These are phyloP conservation scores for Bassia scoparia DNA, from an alignment of 148 eudicot species.

Conservation along the genomic window DNA sequence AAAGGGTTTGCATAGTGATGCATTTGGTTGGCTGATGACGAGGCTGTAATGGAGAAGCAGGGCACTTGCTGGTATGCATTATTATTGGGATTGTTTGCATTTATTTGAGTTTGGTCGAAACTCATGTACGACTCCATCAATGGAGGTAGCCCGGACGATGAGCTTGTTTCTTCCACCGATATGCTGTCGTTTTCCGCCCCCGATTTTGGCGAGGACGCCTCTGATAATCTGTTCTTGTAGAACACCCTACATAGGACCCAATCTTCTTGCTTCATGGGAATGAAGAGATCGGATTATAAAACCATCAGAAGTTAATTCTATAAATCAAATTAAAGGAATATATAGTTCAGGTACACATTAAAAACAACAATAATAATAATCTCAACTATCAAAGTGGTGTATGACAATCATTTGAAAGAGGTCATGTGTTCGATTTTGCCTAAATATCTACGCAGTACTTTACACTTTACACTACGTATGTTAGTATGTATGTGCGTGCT, in stretches of 20 bases:
- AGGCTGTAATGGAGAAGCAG: constrained; percentile 59
- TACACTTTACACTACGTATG: too few relatives aligned
- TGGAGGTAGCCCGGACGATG: constrained; percentile 34
- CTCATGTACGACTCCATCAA: constrained; percentile 38
- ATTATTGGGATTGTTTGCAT: background rate
- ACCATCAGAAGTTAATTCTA: too few relatives aligned
- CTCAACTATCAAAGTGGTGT: too few relatives aligned
- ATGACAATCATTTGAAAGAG: too few relatives aligned
- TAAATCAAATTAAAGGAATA: too few relatives aligned
- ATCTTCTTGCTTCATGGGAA: constrained; percentile 36
- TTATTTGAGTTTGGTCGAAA: constrained; percentile 34
- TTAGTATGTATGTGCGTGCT: too few relatives aligned
- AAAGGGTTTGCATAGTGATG: constrained; percentile 10
- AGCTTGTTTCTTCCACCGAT: constrained; percentile 1
- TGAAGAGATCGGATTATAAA: too few relatives aligned
- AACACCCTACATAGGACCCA: constrained; percentile 58
- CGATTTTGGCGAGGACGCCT: constrained; percentile 22
- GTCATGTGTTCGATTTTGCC: too few relatives aligned
- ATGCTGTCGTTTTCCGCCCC: constrained; percentile 8
- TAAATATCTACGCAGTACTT: too few relatives aligned
- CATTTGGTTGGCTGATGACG: constrained; percentile 21
- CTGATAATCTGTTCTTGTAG: constrained; percentile 36
- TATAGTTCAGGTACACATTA: too few relatives aligned
- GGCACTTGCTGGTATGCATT: constrained; percentile 52
- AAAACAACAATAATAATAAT: too few relatives aligned